Base-by-base conservation (phyloP, 176 grass and related monocot genomes). In the Elymus sibiricus region DNA sequence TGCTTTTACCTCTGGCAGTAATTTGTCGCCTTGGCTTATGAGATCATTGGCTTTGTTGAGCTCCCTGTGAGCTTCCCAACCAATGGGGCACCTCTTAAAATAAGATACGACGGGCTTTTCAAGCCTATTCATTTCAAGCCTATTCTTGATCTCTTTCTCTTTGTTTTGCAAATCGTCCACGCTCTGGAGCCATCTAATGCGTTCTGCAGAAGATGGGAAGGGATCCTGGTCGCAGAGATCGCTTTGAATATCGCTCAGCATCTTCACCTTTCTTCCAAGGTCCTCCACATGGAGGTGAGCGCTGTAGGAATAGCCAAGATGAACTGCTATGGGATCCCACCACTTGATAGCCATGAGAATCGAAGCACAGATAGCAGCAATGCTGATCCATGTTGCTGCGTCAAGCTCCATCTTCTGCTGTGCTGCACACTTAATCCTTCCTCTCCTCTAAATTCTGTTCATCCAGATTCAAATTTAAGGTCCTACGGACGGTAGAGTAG, bases 301-400 rank as follows among this genome's bases (percentile, higher is more conserved):
- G 61, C 11, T 0, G 11, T 0, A 28, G 11, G 11, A 14, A 0
- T 27, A 64, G 0, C 24, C 25, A 14, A 28, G 3, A 21, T 21
- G 0, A 56, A 56, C 17, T 56, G 6, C 0, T 56, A 56, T 56
- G 51, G 51, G 51, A 21, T 56, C 17, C 51, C 51, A 56, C 51
- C 51, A 56, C 51, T 56, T 56, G 51, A 56, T 56, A 56, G 51
- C 19, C 19, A 56, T 0, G 51, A 56, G 6, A 56, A 56, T 0
- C 19, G 51, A 56, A 56, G 51, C 51, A 0, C 51, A 56, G 2
- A 56, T 56, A 56, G 51, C 51, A 56, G 51, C 51, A 56, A 56
- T 56, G 51, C 51, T 21, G 51, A 56, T 56, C 51, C 51, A 56
- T 56, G 51, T 56, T 21, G 17, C 51, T 56, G 51, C 2, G 19